Evolutionary conservation across 176 grass and related monocot genomes (phyloP), one percentile per base, ranked within the genome.

Genomic region (Oryza meyeriana): DNA sequence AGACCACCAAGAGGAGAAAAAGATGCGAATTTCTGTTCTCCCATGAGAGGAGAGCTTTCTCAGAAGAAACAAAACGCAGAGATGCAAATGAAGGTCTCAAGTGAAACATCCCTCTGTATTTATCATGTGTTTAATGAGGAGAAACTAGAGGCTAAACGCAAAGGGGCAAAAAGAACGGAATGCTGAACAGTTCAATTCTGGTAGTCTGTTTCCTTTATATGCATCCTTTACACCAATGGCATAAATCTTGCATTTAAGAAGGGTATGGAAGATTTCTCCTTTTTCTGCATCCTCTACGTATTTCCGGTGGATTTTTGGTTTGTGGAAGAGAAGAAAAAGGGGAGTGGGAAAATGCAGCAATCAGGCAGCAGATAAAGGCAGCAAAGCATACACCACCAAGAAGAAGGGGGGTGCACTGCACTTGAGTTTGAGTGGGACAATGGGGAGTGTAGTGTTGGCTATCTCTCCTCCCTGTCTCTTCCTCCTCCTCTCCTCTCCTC

Each of bases 31-130:
- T 57, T 32, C 18, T 81, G 12, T 62, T 55, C 82, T 80, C 63
- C 62, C 33, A 48, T 41, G 70, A 76, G 84, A 89, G 76, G 70
- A 76, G 84, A 89, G 76, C 77, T 80, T 48, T 81, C 64, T 57
- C 32, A 71, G 77, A 66, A 81, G 77, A 57, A 73, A 79, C 24
- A 75, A 72, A 35, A 35, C 63, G 35, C 82, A 81, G 9, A 76
- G 64, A 35, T 26, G 29, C 71, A 85, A 31, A 71, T 33, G 70
- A 85, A 85, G 78, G 33, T 16, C 64, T 35, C 77, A 76, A 85
- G 27, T 42, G 71, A 80, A 84, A 44, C 82, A 81, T 65, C 82
- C 77, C 77, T 71, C 71, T 41, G 77, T 64, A 71, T 76, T 64
- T 69, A 81, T 87, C 64, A 48, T 6, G 52, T 52, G 72, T 77